phyloP scores from a whole-genome alignment of 306 rosid genomes.

The Prunus davidiana region DNA sequence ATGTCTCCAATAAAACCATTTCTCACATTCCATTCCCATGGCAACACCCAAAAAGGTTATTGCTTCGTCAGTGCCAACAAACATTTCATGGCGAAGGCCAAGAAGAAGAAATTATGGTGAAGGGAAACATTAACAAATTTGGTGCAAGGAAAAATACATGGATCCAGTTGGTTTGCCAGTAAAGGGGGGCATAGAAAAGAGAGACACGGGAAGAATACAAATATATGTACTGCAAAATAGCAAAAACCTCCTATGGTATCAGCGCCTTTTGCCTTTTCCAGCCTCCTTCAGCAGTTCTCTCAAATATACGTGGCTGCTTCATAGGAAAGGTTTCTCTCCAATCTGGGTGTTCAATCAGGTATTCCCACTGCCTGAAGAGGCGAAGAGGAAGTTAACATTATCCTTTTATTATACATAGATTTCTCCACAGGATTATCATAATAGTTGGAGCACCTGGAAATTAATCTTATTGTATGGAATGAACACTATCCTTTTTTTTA shows the following conservation, averaged over 20 bases:
- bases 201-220: background rate
- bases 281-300: constrained; percentile 52
- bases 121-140: background rate
- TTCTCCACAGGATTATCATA: background rate
- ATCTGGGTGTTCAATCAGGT: constrained; percentile 66
- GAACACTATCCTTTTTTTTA: background rate
- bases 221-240: background rate
- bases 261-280: constrained; percentile 55
- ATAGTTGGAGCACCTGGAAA: background rate
- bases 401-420: background rate
- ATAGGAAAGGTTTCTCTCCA: constrained; percentile 68
- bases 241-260: background rate
- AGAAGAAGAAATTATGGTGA: constrained; percentile 2
- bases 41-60: constrained; percentile 84
- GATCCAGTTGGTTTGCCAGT: background rate
- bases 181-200: background rate
- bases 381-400: background rate
- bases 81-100: constrained; percentile 30
- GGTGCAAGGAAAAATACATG: background rate
- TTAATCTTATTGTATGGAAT: background rate
- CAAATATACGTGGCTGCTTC: constrained; percentile 55
- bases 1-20: background rate
- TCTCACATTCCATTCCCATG: constrained; percentile 77
- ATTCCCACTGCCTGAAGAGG: constrained; percentile 57
- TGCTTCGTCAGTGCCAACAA: constrained; percentile 94